phyloP scores from a whole-genome alignment of 2,329 filamentous ascomycete species.

The Corniculantispora saksenae region DNA sequence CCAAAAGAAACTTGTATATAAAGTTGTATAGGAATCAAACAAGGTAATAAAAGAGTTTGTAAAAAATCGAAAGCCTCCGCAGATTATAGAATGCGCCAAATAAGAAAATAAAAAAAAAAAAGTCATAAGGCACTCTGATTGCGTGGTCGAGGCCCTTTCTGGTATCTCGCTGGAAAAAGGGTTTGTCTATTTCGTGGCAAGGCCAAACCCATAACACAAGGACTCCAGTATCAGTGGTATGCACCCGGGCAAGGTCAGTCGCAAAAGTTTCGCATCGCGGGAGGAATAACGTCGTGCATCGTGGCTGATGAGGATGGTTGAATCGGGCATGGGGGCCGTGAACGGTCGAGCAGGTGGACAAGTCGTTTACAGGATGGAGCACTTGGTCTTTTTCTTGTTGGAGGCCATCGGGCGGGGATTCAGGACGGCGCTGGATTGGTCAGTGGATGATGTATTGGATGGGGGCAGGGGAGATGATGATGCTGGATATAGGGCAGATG shows the following conservation, averaged over 20 bases:
- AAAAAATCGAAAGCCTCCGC: constrained; percentile 15
- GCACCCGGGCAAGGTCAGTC: constrained; percentile 7
- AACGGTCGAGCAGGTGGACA: neutral
- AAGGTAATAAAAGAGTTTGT: constrained; percentile 2
- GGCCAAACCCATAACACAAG: constrained; percentile 14
- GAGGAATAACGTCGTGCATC: too few species aligned
- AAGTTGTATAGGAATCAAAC: constrained; percentile 14
- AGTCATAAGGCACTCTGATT: constrained; percentile 16
- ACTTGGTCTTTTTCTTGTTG: constrained; percentile 67
- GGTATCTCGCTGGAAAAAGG: constrained; percentile 20
- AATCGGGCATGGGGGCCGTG: neutral
- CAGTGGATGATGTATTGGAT: neutral
- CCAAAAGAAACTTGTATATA: constrained; percentile 3
- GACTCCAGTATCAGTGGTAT: constrained; percentile 25
- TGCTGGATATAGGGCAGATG: too few species aligned
- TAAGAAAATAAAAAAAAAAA: constrained; percentile 10
- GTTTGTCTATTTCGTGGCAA: constrained; percentile 19
- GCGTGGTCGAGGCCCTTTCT: constrained; percentile 12
- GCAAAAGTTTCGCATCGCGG: too few species aligned
- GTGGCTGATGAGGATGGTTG: constrained; percentile 6
- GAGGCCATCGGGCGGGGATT: constrained; percentile 62
- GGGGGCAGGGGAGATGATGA: too few species aligned
- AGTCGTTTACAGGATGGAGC: constrained; percentile 63
- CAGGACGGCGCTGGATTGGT: constrained; percentile 63
- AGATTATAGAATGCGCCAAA: constrained; percentile 18